These are phyloP conservation scores for Pecoramyces ruminantium DNA, from an alignment of 192 early-diverging fungal genomes.

Conservation along the genomic window DNA sequence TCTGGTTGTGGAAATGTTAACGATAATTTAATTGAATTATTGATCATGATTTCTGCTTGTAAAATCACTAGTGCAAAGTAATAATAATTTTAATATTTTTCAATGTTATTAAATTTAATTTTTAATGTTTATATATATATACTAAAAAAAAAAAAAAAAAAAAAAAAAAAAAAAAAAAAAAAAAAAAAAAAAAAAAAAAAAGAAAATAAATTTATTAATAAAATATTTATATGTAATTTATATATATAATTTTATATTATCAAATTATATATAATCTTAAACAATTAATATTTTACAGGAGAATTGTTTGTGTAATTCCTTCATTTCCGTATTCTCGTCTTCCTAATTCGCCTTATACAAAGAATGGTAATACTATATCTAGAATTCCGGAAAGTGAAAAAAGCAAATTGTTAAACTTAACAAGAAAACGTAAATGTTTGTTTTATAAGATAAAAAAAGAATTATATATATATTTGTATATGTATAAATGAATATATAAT, in stretches of 20 bases:
- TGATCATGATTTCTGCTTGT: constrained; percentile 2
- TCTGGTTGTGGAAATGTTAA: constrained; percentile 10
- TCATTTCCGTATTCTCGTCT: constrained; percentile 3
- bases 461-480: not conserved
- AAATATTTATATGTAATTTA: not conserved
- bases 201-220: no score
- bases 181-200: no score
- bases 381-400: not conserved
- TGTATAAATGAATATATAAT: no score
- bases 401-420: not conserved
- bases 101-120: not conserved
- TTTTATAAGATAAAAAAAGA: not conserved
- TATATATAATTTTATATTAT: no score
- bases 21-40: constrained; percentile 3
- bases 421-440: not conserved
- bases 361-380: not conserved
- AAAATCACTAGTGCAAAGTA: constrained; percentile 1
- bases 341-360: constrained; percentile 2
- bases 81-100: not conserved
- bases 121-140: not conserved
- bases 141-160: no score
- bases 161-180: no score
- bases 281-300: not conserved
- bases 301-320: constrained; percentile 2
- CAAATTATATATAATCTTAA: no score